phyloP scores from a whole-genome alignment of 225 moss, liverwort and hornwort species.

The Thuidium tamariscinum region DNA sequence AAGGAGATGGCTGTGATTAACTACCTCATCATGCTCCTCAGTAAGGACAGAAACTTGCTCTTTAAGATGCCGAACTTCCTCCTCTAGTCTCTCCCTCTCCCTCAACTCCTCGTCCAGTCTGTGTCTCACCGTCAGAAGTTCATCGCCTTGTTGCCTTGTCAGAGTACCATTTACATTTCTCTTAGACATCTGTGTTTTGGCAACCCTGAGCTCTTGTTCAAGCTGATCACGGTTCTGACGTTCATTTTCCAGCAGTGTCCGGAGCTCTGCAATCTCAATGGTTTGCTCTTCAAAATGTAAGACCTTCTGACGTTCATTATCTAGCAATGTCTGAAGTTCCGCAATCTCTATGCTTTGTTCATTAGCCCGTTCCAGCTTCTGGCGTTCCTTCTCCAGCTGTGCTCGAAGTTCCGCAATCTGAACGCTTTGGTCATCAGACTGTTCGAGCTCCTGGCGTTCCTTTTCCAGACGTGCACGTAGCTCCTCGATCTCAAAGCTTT shows the following conservation, averaged over 20 bases:
- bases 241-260: slow-evolving; percentile 25
- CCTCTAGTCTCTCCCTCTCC: slow-evolving; percentile 43
- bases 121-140: slow-evolving; percentile 41
- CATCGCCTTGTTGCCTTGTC: slow-evolving; percentile 42
- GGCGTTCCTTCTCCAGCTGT: slow-evolving; percentile 7
- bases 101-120: slow-evolving; percentile 39
- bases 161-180: slow-evolving; percentile 26
- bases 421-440: slow-evolving; percentile 1
- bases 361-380: slow-evolving; percentile 10
- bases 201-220: slow-evolving; percentile 32
- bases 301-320: slow-evolving; percentile 28
- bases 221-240: slow-evolving; percentile 38
- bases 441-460: neutral
- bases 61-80: slow-evolving; percentile 48
- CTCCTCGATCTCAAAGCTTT: slow-evolving; percentile 5
- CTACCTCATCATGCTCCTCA: slow-evolving; percentile 74
- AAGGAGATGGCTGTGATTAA: neutral
- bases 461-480: slow-evolving; percentile 13
- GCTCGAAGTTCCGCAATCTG: slow-evolving; percentile 13
- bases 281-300: slow-evolving; percentile 22
- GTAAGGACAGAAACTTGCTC: slow-evolving; percentile 56
- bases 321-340: slow-evolving; percentile 22
- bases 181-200: slow-evolving; percentile 18
- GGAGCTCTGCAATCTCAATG: slow-evolving; percentile 17
- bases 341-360: neutral